phyloP scores from a whole-genome alignment of 208 protist species.

The Leishmania guyanensis region DNA sequence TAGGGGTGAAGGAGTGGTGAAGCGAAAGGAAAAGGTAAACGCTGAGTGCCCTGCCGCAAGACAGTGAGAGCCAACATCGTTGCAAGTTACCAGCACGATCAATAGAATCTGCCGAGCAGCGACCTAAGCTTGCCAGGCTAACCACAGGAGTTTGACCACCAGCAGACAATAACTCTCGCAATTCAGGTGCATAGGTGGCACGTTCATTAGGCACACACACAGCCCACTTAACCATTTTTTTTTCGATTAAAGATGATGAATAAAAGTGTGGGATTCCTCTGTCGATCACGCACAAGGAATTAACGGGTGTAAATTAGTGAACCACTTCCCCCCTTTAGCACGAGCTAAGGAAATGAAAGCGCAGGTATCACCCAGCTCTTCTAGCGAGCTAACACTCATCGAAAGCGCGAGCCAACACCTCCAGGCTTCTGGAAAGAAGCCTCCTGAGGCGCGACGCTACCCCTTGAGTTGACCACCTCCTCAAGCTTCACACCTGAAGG shows the following conservation, averaged over 20 bases:
- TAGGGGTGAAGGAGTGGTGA: background rate
- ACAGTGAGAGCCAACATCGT: background rate
- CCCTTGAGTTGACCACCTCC: constrained; percentile 40
- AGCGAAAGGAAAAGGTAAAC: background rate
- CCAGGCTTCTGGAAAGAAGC: constrained; percentile 22
- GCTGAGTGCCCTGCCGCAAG: background rate
- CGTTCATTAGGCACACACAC: background rate
- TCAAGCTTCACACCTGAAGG: constrained; percentile 81
- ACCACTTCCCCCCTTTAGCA: background rate
- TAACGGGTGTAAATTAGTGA: background rate
- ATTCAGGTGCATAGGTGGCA: background rate
- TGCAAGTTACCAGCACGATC: background rate
- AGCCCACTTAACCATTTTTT: background rate
- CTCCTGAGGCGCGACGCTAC: background rate
- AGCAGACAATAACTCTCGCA: background rate
- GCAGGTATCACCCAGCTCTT: background rate
- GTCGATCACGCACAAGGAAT: background rate
- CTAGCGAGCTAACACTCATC: constrained; percentile 18
- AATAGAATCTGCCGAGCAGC: background rate
- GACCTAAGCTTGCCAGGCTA: background rate
- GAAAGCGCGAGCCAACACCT: constrained; percentile 75
- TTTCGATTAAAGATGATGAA: background rate
- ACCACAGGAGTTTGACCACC: background rate
- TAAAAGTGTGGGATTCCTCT: constrained; percentile 1
- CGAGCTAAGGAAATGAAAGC: background rate